These are phyloP conservation scores for Linum usitatissimum DNA, from an alignment of 345 rosid genomes.

Conservation along the genomic window DNA sequence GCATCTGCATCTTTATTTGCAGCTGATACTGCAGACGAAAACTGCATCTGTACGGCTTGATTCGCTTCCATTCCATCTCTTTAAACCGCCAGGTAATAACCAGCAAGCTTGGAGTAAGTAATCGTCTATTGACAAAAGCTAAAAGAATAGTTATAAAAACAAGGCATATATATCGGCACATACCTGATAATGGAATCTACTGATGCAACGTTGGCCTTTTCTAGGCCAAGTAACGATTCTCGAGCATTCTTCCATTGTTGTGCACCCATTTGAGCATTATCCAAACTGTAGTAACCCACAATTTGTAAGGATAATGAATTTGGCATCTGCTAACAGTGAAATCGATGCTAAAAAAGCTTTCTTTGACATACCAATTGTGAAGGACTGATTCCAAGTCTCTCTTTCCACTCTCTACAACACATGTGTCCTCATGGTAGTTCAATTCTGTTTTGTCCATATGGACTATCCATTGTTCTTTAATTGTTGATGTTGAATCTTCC, in stretches of 20 bases:
- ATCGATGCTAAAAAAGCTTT: conserved; percentile 6
- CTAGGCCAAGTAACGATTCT: conserved; percentile 70
- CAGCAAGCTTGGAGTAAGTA: background rate
- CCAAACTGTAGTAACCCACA: conserved; percentile 39
- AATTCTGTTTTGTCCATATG: conserved; percentile 84
- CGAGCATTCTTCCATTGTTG: conserved; percentile 85
- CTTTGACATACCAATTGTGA: conserved; percentile 52
- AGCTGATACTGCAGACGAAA: conserved; percentile 68
- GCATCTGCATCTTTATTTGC: conserved; percentile 51
- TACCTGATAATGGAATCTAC: conserved; percentile 84
- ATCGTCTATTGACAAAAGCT: background rate
- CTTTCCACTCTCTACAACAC: conserved; percentile 71
- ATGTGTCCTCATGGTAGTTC: conserved; percentile 50
- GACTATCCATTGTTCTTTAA: conserved; percentile 64
- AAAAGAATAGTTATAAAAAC: conserved; percentile 4
- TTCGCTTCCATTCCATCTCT: conserved; percentile 75
- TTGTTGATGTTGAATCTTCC: conserved; percentile 67
- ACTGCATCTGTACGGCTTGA: conserved; percentile 44
- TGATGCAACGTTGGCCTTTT: conserved; percentile 70
- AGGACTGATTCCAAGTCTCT: conserved; percentile 68
- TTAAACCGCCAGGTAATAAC: conserved; percentile 9
- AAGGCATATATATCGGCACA: background rate
- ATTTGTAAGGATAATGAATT: background rate
- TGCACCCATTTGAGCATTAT: conserved; percentile 62
- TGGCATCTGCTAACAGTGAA: background rate